Evolutionary conservation across 2,329 filamentous ascomycete genomes (phyloP).

Genomic region (Diaporthe sp.): DNA sequence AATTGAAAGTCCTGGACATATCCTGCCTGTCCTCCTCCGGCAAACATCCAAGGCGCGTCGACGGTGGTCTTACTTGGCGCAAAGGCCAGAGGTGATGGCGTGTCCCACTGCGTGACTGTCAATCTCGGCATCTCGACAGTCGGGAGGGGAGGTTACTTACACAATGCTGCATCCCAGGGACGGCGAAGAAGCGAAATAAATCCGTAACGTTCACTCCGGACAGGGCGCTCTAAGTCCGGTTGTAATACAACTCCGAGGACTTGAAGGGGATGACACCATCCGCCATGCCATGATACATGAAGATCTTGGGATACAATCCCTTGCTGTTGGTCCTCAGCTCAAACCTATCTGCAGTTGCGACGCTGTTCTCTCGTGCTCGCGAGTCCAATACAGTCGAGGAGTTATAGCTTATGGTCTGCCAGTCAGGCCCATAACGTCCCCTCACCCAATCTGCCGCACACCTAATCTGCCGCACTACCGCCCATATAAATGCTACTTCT

Average conservation of each 20-base stretch:
- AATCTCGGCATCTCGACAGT: not conserved
- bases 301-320: conserved; percentile 56
- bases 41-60: conserved; percentile 52
- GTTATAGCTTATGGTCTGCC: conserved; percentile 51
- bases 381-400: conserved; percentile 29
- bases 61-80: conserved; percentile 41
- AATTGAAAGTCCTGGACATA: conserved; percentile 36
- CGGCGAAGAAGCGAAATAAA: conserved; percentile 63
- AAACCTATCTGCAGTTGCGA: conserved; percentile 48
- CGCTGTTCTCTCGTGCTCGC: conserved; percentile 45
- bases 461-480: too few relatives aligned
- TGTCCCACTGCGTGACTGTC: conserved; percentile 9
- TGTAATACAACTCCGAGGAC: conserved; percentile 53
- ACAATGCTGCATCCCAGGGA: conserved; percentile 63
- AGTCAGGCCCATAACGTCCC: conserved; percentile 55
- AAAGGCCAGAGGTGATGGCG: conserved; percentile 23
- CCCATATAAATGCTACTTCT: too few relatives aligned
- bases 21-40: conserved; percentile 47
- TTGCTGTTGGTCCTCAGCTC: conserved; percentile 56
- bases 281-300: conserved; percentile 61
- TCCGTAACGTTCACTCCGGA: conserved; percentile 47
- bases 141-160: conserved; percentile 33
- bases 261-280: conserved; percentile 57
- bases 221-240: conserved; percentile 47
- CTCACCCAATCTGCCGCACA: too few relatives aligned